These are phyloP conservation scores for Lasiodiplodia sp. DNA, from an alignment of 2,329 filamentous ascomycete genomes.

Conservation along the genomic window DNA sequence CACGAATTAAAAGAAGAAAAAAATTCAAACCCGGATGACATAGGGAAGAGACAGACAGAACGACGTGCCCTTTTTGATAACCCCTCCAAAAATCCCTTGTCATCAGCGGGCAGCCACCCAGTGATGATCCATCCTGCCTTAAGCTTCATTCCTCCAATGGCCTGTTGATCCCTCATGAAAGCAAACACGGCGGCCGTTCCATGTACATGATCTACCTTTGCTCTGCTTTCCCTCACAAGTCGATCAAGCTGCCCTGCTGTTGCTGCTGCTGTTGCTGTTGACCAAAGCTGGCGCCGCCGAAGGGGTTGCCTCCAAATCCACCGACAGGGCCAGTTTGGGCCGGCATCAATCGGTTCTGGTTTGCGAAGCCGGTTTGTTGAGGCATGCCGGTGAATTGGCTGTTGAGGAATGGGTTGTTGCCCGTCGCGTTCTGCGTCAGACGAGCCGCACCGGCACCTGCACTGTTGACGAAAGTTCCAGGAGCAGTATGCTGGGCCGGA, in stretches of 20 bases:
- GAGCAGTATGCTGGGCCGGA: conserved; percentile 93
- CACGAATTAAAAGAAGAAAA: conserved; percentile 16
- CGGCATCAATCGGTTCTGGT: conserved; percentile 52
- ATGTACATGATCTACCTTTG: conserved; percentile 9
- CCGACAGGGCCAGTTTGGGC: conserved; percentile 60
- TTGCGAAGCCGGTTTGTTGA: conserved; percentile 47
- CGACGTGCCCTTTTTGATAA: conserved; percentile 16
- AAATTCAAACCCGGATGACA: neutral
- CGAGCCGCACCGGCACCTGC: conserved; percentile 80
- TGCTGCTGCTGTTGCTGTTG: conserved; percentile 52
- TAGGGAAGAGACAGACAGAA: conserved; percentile 27
- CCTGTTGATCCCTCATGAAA: conserved; percentile 6
- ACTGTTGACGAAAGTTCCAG: conserved; percentile 95
- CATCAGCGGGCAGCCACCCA: conserved; percentile 11
- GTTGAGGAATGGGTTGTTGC: conserved; percentile 88
- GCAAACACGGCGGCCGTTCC: conserved; percentile 19
- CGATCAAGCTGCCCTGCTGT: conserved; percentile 66
- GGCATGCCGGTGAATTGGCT: conserved; percentile 79
- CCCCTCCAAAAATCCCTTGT: neutral
- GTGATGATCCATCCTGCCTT: neutral
- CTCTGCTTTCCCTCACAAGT: conserved; percentile 53
- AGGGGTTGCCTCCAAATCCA: conserved; percentile 61
- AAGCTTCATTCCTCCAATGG: neutral
- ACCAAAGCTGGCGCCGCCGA: conserved; percentile 56
- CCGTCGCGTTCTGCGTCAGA: conserved; percentile 72